These are phyloP conservation scores for Aspergillus carlsbadensis DNA, from an alignment of 495 filamentous ascomycete species.

Conservation along the genomic window DNA sequence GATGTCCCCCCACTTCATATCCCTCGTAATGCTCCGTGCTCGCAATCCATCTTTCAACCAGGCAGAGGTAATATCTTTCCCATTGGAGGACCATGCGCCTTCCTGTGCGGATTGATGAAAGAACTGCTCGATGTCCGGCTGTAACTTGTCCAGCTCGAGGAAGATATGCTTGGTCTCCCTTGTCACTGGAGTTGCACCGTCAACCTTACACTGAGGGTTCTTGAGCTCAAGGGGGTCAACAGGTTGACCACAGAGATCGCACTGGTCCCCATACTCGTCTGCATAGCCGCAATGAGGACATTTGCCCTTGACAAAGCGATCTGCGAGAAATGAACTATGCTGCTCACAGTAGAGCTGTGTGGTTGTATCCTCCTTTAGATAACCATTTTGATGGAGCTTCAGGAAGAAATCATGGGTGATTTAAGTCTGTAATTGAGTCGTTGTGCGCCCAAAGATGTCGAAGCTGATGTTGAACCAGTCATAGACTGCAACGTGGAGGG, in stretches of 20 bases:
- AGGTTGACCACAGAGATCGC: slow-evolving; percentile 77
- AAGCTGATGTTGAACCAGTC: slow-evolving; percentile 84
- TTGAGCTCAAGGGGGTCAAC: slow-evolving; percentile 68
- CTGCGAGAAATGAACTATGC: slow-evolving; percentile 82
- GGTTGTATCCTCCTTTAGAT: slow-evolving; percentile 69
- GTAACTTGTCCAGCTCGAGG: slow-evolving; percentile 72
- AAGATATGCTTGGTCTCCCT: slow-evolving; percentile 71
- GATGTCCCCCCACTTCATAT: slow-evolving; percentile 85
- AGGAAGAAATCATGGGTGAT: slow-evolving; percentile 82
- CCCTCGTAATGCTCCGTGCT: slow-evolving; percentile 79
- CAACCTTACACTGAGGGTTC: slow-evolving; percentile 69
- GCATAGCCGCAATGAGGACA: slow-evolving; percentile 76
- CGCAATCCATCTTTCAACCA: slow-evolving; percentile 82
- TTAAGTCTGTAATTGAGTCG: slow-evolving; percentile 74
- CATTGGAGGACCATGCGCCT: slow-evolving; percentile 75
- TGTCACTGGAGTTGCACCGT: slow-evolving; percentile 69
- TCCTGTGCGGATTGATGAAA: slow-evolving; percentile 52
- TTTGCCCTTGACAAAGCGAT: slow-evolving; percentile 87
- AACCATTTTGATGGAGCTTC: slow-evolving; percentile 74
- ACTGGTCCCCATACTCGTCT: slow-evolving; percentile 81
- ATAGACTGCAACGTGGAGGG: slow-evolving; percentile 76
- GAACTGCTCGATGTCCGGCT: slow-evolving; percentile 70
- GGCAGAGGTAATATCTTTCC: slow-evolving; percentile 61
- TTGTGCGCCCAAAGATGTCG: slow-evolving; percentile 80
- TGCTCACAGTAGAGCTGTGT: slow-evolving; percentile 81